Base-by-base conservation (phyloP, 1,139 yeast genomes). In the Casaregolazyma lundiana region DNA sequence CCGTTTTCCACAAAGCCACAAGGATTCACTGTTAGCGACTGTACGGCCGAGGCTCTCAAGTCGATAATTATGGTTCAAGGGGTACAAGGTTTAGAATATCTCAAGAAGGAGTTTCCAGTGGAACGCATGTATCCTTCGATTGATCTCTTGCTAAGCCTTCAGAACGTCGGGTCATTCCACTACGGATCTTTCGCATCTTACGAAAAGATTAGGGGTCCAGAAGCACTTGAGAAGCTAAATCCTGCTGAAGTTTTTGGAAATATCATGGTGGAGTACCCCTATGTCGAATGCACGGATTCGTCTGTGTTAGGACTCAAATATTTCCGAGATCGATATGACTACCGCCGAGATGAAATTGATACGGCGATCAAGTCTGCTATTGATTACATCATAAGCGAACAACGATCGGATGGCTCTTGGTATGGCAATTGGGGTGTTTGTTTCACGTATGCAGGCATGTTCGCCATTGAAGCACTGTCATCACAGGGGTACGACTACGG, bases 371-470 rank as follows among this genome's bases (percentile, higher is more conserved):
- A 77, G 3, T 75, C 80, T 47, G 97, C 97, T 0, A 74, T 87
- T 13, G 67, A 75, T 2, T 94, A 83, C 59, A 87, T 94, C 41
- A 76, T 77, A 44, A 64, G 70, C 3, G 76, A 77, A 1, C 98
- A 94, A 65, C 71, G 74, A 39, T 61, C 63, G 0, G 96, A 92
- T 63, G 99, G 99, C 0, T 82, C 96, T 7, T 94, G 98, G 97
- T 94, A 90, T 63, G 99, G 99, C 1, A 82, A 90, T 38, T 94
- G 99, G 99, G 99, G 98, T 38, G 84, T 94, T 8, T 94, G 99
- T 62, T 89, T 77, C 62, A 87, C 97, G 0, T 94, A 94, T 66
- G 97, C 98, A 0, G 85, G 92, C 1, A 94, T 94, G 98, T 94
- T 94, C 76, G 98, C 99, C 0, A 68, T 92, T 26, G 99, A 94